Evolutionary conservation across 2,329 filamentous ascomycete genomes (phyloP).

Genomic region (Pezicula radicicola): DNA sequence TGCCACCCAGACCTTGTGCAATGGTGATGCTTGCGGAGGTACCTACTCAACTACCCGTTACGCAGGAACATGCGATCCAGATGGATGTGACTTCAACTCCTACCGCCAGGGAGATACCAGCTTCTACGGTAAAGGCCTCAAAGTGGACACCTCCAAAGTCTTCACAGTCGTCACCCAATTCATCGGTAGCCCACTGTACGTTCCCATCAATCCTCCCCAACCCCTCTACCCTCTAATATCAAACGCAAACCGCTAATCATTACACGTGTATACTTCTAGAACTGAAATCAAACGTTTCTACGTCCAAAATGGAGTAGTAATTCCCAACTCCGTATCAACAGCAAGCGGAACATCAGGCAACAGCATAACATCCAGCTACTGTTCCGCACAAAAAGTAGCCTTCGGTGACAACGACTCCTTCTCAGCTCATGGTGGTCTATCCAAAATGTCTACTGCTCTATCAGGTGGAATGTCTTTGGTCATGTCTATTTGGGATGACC

Average conservation of each 20-base stretch:
- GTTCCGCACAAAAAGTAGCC: conserved; percentile 46
- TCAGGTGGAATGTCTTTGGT: conserved; percentile 16
- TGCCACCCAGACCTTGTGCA: conserved; percentile 39
- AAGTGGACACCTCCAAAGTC: conserved; percentile 44
- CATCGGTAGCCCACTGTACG: conserved; percentile 43
- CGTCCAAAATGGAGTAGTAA: conserved; percentile 48
- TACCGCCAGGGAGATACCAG: conserved; percentile 51
- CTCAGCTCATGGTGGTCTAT: conserved; percentile 9
- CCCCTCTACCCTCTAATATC: too few relatives aligned
- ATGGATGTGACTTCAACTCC: conserved; percentile 57
- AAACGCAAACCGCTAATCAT: too few relatives aligned
- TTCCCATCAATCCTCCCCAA: too few relatives aligned
- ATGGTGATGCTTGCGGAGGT: conserved; percentile 27
- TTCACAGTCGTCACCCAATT: conserved; percentile 57
- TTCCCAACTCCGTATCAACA: conserved; percentile 42
- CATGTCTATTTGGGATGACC: conserved; percentile 44
- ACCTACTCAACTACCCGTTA: conserved; percentile 40
- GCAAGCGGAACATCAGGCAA: conserved; percentile 43
- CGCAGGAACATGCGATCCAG: conserved; percentile 40
- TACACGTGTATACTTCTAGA: too few relatives aligned
- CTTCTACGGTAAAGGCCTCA: conserved; percentile 51
- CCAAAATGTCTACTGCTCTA: conserved; percentile 11
- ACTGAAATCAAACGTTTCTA: conserved; percentile 50
- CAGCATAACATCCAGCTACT: conserved; percentile 52
- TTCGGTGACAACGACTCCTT: conserved; percentile 53